Evolutionary conservation across 345 rosid genomes (phyloP).

Genomic region (Lagerstroemia speciosa): DNA sequence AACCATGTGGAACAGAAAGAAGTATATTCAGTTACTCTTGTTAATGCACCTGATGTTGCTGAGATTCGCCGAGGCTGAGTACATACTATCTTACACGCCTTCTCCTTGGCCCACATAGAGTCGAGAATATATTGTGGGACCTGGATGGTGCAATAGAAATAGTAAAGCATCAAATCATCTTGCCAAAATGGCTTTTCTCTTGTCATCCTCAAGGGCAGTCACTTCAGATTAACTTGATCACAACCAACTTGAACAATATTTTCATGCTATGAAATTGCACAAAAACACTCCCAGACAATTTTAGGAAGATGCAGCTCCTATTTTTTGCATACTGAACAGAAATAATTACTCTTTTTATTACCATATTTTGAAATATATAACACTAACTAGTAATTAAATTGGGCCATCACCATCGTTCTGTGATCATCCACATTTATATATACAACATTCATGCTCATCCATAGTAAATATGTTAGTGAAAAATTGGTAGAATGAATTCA

Average conservation of each 20-base stretch:
- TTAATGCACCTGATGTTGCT: slow-evolving; percentile 65
- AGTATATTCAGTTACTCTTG: slow-evolving; percentile 7
- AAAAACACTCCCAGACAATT: background rate
- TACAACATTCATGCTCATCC: background rate
- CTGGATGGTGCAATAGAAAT: slow-evolving; percentile 26
- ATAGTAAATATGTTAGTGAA: background rate
- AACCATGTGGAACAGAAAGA: background rate
- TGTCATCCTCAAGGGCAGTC: too few relatives aligned
- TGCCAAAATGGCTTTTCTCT: background rate
- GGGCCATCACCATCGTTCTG: too few relatives aligned
- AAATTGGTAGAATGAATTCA: background rate
- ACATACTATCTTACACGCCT: slow-evolving; percentile 81
- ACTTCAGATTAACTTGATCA: too few relatives aligned
- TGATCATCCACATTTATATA: too few relatives aligned
- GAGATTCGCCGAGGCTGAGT: slow-evolving; percentile 99
- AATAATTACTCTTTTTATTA: background rate
- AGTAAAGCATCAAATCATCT: background rate
- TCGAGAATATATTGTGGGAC: slow-evolving; percentile 90
- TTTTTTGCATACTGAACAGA: background rate
- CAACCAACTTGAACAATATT: background rate
- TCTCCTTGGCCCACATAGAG: slow-evolving; percentile 63
- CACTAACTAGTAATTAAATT: too few relatives aligned
- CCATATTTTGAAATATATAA: background rate
- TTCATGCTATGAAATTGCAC: background rate
- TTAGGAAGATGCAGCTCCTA: background rate